Evolutionary conservation across 768 basidiomycete species (phyloP).

Genomic region (Paxillus ammoniavirescens): DNA sequence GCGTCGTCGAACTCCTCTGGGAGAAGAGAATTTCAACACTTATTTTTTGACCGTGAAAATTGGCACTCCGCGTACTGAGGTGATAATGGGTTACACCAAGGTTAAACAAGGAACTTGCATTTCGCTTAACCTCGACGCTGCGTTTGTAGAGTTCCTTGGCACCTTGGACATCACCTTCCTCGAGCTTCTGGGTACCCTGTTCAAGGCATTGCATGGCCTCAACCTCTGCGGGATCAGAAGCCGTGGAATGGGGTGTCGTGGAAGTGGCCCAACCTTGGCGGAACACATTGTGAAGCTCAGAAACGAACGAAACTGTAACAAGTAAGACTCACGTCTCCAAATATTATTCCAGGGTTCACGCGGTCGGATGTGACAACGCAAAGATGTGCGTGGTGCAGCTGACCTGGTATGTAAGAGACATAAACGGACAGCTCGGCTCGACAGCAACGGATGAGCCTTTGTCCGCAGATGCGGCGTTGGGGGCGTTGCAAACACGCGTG

Average conservation of each 20-base stretch:
- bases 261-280: constrained; percentile 72
- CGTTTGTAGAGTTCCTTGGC: constrained; percentile 77
- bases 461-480: constrained; percentile 23
- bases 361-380: constrained; percentile 6
- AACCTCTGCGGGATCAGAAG: constrained; percentile 77
- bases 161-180: constrained; percentile 80
- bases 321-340: constrained; percentile 29
- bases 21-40: constrained; percentile 14
- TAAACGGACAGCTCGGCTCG: constrained; percentile 21
- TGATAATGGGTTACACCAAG: constrained; percentile 89
- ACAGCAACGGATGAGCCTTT: constrained; percentile 18
- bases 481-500: constrained; percentile 24
- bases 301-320: constrained; percentile 6
- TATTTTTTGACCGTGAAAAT: constrained; percentile 14
- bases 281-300: constrained; percentile 1
- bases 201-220: constrained; percentile 81
- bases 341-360: constrained; percentile 5
- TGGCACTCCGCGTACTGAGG: constrained; percentile 56
- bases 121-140: constrained; percentile 77
- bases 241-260: constrained; percentile 76
- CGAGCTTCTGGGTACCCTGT: constrained; percentile 78
- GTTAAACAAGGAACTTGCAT: constrained; percentile 82
- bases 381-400: constrained; percentile 5
- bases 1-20: constrained; percentile 87
- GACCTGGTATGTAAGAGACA: constrained; percentile 18